phyloP scores from a whole-genome alignment of 129 eudicot species.

The Silybum marianum region DNA sequence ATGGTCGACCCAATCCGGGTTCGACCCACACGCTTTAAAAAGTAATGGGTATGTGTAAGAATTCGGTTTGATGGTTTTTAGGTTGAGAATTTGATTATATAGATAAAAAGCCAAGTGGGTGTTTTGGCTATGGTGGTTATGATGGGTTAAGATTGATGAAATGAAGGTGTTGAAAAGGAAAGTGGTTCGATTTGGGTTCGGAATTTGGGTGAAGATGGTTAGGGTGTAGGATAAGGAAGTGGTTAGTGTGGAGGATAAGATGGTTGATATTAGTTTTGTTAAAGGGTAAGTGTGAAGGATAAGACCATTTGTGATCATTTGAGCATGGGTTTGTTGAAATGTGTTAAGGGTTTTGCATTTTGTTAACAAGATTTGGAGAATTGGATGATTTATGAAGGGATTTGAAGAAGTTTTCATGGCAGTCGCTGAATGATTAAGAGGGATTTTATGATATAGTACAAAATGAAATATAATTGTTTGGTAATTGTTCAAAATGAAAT shows the following conservation, averaged over 20 bases:
- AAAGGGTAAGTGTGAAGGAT: conserved; percentile 72
- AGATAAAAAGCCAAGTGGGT: conserved; percentile 46
- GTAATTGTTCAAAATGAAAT: no score
- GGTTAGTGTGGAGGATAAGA: conserved; percentile 53
- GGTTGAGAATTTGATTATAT: conserved; percentile 40
- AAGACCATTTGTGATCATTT: conserved; percentile 63
- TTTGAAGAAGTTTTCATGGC: conserved; percentile 39
- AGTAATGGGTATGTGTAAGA: conserved; percentile 73
- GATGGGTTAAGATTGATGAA: conserved; percentile 49
- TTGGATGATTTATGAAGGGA: conserved; percentile 51
- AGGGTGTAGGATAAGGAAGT: conserved; percentile 52
- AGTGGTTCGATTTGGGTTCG: conserved; percentile 40
- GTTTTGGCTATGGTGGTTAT: conserved; percentile 21
- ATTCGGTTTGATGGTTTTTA: conserved; percentile 48
- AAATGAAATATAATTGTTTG: no score
- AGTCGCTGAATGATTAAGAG: no score
- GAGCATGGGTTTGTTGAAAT: conserved; percentile 65
- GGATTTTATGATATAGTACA: no score
- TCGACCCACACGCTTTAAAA: conserved; percentile 63
- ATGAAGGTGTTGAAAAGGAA: conserved; percentile 70
- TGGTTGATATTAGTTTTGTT: conserved; percentile 44
- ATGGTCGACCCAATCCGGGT: conserved; percentile 42
- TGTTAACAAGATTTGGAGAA: conserved; percentile 42
- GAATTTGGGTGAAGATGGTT: conserved; percentile 50
- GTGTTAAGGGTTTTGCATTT: conserved; percentile 54